These are phyloP conservation scores for Pythium rishiriense DNA, from an alignment of 352 stramenopile genomes.

Conservation along the genomic window DNA sequence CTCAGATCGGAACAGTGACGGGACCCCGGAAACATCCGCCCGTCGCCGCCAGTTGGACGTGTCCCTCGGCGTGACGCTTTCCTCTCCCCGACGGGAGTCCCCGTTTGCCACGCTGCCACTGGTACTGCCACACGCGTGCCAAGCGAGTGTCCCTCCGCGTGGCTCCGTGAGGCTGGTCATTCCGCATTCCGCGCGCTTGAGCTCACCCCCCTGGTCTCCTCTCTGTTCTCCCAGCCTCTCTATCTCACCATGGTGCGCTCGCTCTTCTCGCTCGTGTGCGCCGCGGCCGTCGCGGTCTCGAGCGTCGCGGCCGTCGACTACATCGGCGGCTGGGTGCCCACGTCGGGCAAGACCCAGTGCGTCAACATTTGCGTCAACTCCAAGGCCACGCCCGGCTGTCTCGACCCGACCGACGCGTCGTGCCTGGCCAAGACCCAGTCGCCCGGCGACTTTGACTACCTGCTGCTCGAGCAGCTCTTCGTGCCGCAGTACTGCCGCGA, in stretches of 20 bases:
- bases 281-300: constrained; percentile 18
- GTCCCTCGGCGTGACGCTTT: neutral
- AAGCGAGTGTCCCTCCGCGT: neutral
- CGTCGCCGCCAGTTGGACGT: neutral
- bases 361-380: constrained; percentile 75
- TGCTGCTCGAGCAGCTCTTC: constrained; percentile 81
- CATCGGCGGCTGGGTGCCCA: constrained; percentile 54
- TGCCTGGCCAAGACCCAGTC: constrained; percentile 65
- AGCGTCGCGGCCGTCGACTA: constrained; percentile 72
- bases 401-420: constrained; percentile 44
- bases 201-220: neutral
- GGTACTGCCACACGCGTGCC: neutral
- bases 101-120: no score
- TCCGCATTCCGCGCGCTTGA: constrained; percentile 1
- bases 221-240: neutral
- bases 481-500: constrained; percentile 82
- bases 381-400: constrained; percentile 53
- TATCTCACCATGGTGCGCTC: constrained; percentile 54
- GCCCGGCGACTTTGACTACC: constrained; percentile 73
- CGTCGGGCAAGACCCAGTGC: constrained; percentile 47
- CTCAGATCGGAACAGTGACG: neutral
- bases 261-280: constrained; percentile 51
- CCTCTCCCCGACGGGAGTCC: neutral
- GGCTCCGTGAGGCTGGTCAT: neutral
- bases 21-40: neutral